phyloP scores from a whole-genome alignment of 192 early-diverging fungal species.

The Paraglomus brasilianum region DNA sequence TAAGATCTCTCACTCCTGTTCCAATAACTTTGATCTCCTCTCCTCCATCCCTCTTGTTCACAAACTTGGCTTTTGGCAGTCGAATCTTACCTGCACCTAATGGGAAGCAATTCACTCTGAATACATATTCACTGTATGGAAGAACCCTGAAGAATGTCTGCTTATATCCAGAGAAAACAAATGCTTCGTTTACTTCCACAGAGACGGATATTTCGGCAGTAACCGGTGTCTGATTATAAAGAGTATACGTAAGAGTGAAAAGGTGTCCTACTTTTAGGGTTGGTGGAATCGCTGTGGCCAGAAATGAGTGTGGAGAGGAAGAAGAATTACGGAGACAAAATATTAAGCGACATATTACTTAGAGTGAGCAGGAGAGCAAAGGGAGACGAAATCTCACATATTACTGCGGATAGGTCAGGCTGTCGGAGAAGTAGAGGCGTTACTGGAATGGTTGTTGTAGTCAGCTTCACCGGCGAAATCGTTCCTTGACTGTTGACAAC shows the following conservation, averaged over 20 bases:
- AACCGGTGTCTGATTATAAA: constrained; percentile 60
- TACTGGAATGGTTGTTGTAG: constrained; percentile 9
- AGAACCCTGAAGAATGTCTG: constrained; percentile 56
- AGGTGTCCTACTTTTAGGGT: constrained; percentile 52
- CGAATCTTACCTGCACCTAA: constrained; percentile 54
- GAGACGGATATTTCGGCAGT: constrained; percentile 54
- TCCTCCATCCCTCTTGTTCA: constrained; percentile 30
- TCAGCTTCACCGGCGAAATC: too few species aligned
- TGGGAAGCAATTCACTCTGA: constrained; percentile 63
- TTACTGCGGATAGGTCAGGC: background rate
- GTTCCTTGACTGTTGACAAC: too few species aligned
- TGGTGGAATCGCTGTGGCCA: constrained; percentile 55
- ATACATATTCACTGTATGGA: constrained; percentile 47
- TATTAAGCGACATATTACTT: constrained; percentile 30
- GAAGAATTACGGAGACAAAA: background rate
- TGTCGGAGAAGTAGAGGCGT: background rate
- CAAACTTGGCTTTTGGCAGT: constrained; percentile 56
- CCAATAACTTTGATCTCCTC: constrained; percentile 1
- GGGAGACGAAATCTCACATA: constrained; percentile 3
- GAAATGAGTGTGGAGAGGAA: background rate
- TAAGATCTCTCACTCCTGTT: constrained; percentile 11
- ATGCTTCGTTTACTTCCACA: constrained; percentile 67
- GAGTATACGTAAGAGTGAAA: constrained; percentile 57
- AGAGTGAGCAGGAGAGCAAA: too few species aligned
- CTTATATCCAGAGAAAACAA: constrained; percentile 76